phyloP scores from a whole-genome alignment of 2,329 filamentous ascomycete species.

The Aspergillus felis region DNA sequence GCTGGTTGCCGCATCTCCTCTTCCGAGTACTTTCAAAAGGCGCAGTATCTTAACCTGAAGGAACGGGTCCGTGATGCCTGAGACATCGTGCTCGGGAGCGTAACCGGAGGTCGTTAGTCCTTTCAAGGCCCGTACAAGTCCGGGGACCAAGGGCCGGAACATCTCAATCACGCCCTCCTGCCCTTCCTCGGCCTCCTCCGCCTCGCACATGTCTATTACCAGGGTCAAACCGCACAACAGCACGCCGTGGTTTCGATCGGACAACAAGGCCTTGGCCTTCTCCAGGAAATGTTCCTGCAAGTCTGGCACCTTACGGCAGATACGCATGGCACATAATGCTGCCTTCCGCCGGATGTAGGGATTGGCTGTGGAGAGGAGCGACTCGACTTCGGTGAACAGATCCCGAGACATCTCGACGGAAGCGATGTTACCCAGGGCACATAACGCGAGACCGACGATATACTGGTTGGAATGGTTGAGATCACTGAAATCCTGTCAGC shows the following conservation, averaged over 20 bases:
- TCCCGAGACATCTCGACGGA: slow-evolving; percentile 98
- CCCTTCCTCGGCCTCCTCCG: slow-evolving; percentile 87
- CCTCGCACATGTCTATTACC: slow-evolving; percentile 88
- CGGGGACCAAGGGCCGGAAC: slow-evolving; percentile 81
- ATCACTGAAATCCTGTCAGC: slow-evolving; percentile 61
- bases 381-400: slow-evolving; percentile 93
- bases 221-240: slow-evolving; percentile 87
- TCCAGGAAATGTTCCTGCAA: slow-evolving; percentile 96
- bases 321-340: slow-evolving; percentile 97
- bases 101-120: slow-evolving; percentile 92
- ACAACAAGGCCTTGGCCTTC: slow-evolving; percentile 81
- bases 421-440: slow-evolving; percentile 95
- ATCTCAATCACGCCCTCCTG: slow-evolving; percentile 86
- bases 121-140: slow-evolving; percentile 86
- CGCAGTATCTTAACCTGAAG: slow-evolving; percentile 93
- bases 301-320: slow-evolving; percentile 96
- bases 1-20: slow-evolving; percentile 81
- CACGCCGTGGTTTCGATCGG: slow-evolving; percentile 94
- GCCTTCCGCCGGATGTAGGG: slow-evolving; percentile 98
- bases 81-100: slow-evolving; percentile 96
- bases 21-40: slow-evolving; percentile 77
- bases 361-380: slow-evolving; percentile 84
- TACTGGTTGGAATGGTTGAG: slow-evolving; percentile 97
- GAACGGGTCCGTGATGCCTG: slow-evolving; percentile 96
- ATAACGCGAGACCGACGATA: slow-evolving; percentile 91